Base-by-base conservation (phyloP, 768 basidiomycete species). In the Pleurotus cornucopiae region DNA sequence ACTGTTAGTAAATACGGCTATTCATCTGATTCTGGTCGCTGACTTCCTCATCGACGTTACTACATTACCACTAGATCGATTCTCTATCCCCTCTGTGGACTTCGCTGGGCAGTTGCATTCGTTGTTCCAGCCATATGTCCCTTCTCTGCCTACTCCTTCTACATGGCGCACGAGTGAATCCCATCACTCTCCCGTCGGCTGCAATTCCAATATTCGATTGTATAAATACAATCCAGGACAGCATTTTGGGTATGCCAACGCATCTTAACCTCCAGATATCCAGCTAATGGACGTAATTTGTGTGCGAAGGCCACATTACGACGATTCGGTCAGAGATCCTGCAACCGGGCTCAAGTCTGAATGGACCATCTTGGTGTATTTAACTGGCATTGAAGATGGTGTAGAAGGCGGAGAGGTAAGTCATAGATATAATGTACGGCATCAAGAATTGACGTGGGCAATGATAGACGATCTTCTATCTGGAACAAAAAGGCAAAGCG, bases 311-410 rank as follows among this genome's bases (percentile, higher is more conserved):
- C 80, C 82, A 12, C 89, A 90, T 66, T 91, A 89, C 62, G 88
- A 91, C 60, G 88, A 88, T 62, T 81, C 83, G 16, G 82, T 87
- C 23, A 74, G 76, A 6, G 86, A 88, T 64, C 55, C 75, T 3
- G 63, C 73, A 51, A 84, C 85, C 5, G 84, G 84, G 3, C 76
- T 78, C 1, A 81, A 78, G 64, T 88, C 85, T 34, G 87, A 89
- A 65, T 91, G 89, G 89, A 91, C 89, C 0, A 67, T 91, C 38
- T 67, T 91, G 21, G 75, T 91, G 21, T 91, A 91, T 64, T 66
- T 91, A 34, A 84, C 85, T 4, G 89, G 89, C 1, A 66, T 65
- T 4, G 85, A 90, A 62, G 88, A 89, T 63, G 88, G 86, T 14
- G 82, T 91, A 1, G 75, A 83, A 62, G 88, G 88, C 30, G 87